Conservation (phyloP, 371 early-diverging fungal species). For the Lichtheimia ramosa region DNA sequence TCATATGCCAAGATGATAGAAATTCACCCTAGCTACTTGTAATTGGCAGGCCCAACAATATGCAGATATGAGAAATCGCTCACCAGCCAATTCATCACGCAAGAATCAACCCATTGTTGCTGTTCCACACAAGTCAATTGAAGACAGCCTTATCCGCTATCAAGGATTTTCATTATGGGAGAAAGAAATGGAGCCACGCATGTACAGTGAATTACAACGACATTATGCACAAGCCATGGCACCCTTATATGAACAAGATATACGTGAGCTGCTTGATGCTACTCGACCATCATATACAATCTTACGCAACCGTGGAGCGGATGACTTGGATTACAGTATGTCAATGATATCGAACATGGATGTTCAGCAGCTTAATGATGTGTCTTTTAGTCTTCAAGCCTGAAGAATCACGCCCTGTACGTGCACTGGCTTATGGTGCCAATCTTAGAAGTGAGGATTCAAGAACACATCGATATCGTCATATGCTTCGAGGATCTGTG, state of each 20-base stretch:
- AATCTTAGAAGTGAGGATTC: conserved; percentile 38
- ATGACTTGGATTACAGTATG: conserved; percentile 53
- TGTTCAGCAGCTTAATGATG: too few species aligned
- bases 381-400: conserved; percentile 35
- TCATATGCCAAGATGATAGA: not conserved
- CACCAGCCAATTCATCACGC: conserved; percentile 29
- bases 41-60: conserved; percentile 63
- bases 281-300: conserved; percentile 34
- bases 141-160: conserved; percentile 76
- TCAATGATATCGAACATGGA: not conserved
- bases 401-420: conserved; percentile 49
- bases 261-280: conserved; percentile 42
- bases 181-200: conserved; percentile 85
- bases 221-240: conserved; percentile 50
- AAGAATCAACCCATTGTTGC: conserved; percentile 41
- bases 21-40: conserved; percentile 6
- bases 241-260: conserved; percentile 49
- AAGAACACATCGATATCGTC: conserved; percentile 38
- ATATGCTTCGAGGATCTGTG: conserved; percentile 48
- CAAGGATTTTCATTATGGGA: conserved; percentile 91
- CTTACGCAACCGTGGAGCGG: conserved; percentile 40
- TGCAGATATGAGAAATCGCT: conserved; percentile 51
- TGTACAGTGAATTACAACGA: conserved; percentile 85
- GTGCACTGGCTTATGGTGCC: conserved; percentile 46
- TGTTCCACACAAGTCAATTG: conserved; percentile 67